Evolutionary conservation across 2,329 filamentous ascomycete species (phyloP), one percentile per base, ranked within the genome.

Genomic region (Verticillium albo-atrum): DNA sequence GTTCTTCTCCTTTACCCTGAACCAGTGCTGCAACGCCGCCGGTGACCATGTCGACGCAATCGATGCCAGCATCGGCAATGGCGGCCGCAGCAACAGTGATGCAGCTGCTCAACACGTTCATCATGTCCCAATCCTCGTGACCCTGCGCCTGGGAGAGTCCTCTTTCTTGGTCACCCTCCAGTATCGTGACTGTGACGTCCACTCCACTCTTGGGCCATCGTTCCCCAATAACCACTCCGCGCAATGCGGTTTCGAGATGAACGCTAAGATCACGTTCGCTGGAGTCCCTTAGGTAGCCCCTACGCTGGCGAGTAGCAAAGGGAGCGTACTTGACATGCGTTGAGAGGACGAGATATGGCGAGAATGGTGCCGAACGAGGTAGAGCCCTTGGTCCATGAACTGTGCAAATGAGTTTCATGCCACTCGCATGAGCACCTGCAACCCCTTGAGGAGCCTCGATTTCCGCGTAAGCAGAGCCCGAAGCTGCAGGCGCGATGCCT

Each of bases 171-270:
- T 98, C 95, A 3, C 92, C 94, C 76, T 99, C 95, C 20, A 99
- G 80, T 55, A 99, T 87, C 0, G 92, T 97, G 55, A 99, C 87
- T 20, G 97, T 89, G 47, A 99, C 88, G 71, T 99, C 95, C n/a
- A 97, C 88, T 52, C 92, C 93, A 72, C 92, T 97, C 80, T 99
- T 99, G n/a, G 95, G 95, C 91, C 94, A 99, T 60, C 94, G 83
- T 71, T 97, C 93, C 15, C 92, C 92, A 69, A 98, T 94, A 56
- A 98, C 87, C 7, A 92, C 90, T 1, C 94, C 94, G 34, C 92
- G 85, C 56, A 99, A 80, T 27, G 95, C 93, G 17, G 92, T 94
- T 74, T 98, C 93, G 3, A 99, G 79, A 72, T 98, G 94, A 12
- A 93, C 89, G 14, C 91, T 91, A 2, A 99, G 82, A 71, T 99